Base-by-base conservation (phyloP, 2,329 filamentous ascomycete genomes). In the Samsoniella hepiali region DNA sequence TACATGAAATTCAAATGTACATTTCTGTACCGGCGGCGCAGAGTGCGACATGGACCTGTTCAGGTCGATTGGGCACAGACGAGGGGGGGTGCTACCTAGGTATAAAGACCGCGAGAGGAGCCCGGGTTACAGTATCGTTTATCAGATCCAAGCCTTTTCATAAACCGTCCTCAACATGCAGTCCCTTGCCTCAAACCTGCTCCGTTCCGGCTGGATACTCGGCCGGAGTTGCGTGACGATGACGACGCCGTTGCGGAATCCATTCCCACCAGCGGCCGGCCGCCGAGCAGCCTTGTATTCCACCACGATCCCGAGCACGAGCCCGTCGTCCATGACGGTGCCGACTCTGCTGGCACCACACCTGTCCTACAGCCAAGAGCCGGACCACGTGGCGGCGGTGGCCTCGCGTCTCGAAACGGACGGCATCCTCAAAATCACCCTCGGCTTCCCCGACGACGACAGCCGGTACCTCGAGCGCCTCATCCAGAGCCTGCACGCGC, bases 391-490 rank as follows among this genome's bases (percentile, higher is more conserved):
- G 29, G 44, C 13, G 2, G 32, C 11, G 8, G 50, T 65, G 5
- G 59, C 58, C 1, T 2, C 27, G 5, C 53, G 47, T 1, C 63
- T 65, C 5, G 58, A 64, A 13, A 10, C 47, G 9, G 36, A 51
- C 2, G 76, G 76, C 6, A 72, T 78, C 47, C 71, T 79, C 62
- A 77, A 76, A 58, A 67, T 79, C 45, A 70, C 62, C 1, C 65
- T 78, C 0, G 61, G 65, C 1, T 79, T 78, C 42, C 22, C 58
- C 1, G 77, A 79, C 47, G 9, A 66, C 4, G 40, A 68, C 0
- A 77, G 75, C 64, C 53, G 59, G 0, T 79, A 79, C 44, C 72
- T 79, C 6, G 47, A 73, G 49, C 62, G 68, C 3, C 66, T 79
- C 5, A 64, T 79, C 13, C 22, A 64, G 3, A 72, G 68, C 22